Percentiles rank a stretch among this genome's conserved stretches.
phyloP scores from a whole-genome alignment of 1,284 basidiomycete species.

The Puccinia coronata region DNA sequence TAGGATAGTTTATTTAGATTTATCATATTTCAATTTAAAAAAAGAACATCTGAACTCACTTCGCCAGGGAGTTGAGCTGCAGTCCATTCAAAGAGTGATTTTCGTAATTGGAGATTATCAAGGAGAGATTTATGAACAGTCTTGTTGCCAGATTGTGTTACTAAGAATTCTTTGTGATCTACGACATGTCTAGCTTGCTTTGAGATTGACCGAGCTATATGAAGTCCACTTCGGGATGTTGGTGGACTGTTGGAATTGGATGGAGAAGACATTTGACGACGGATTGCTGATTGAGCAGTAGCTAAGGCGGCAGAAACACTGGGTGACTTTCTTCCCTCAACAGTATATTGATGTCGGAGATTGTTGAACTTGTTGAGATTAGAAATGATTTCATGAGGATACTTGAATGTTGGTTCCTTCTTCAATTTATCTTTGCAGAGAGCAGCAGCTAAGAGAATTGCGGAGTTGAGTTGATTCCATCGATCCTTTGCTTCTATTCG shows the following conservation, averaged over 20 bases:
- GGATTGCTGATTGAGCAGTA: not conserved
- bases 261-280: not conserved
- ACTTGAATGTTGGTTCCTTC: slow-evolving; percentile 3
- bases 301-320: not conserved
- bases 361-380: not conserved
- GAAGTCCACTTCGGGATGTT: slow-evolving; percentile 4
- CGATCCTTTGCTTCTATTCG: too few species aligned
- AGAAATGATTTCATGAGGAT: slow-evolving; percentile 5
- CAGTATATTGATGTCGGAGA: slow-evolving; percentile 1
- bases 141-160: not conserved
- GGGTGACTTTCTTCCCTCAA: not conserved
- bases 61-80: not conserved
- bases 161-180: slow-evolving; percentile 1
- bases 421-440: not conserved
- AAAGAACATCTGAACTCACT: too few species aligned
- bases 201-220: not conserved
- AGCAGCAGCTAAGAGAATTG: not conserved
- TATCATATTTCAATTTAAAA: too few species aligned
- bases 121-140: slow-evolving; percentile 12
- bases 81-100: slow-evolving; percentile 3
- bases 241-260: not conserved
- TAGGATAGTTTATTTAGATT: too few species aligned
- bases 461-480: slow-evolving; percentile 17
- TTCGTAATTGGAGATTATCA: slow-evolving; percentile 1
- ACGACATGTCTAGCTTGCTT: not conserved